These are phyloP conservation scores for Canna indica DNA, from an alignment of 176 grass and related monocot genomes.

Conservation along the genomic window DNA sequence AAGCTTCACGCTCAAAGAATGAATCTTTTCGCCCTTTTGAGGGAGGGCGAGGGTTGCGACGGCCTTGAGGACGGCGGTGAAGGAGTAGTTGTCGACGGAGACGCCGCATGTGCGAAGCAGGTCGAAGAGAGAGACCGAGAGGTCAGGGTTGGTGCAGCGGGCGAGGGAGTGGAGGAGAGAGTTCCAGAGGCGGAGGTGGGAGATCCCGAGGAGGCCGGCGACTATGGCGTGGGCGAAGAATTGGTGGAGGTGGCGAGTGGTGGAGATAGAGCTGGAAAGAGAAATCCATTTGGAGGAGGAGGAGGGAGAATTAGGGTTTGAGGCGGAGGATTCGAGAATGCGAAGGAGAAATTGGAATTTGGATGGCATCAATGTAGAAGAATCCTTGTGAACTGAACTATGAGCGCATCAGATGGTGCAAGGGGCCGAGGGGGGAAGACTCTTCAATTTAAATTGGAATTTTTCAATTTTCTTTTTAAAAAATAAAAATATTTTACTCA, in stretches of 20 bases:
- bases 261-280: conserved; percentile 29
- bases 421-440: too few relatives aligned
- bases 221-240: conserved; percentile 45
- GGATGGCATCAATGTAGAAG: not conserved
- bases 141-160: conserved; percentile 34
- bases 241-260: conserved; percentile 34
- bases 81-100: conserved; percentile 48
- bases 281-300: not conserved
- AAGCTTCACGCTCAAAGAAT: conserved; percentile 57
- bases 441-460: too few relatives aligned
- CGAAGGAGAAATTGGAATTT: not conserved
- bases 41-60: conserved; percentile 30
- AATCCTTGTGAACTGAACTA: not conserved
- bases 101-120: conserved; percentile 34
- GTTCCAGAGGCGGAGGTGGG: conserved; percentile 32
- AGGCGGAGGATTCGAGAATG: not conserved
- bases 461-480: too few relatives aligned
- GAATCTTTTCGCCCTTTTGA: conserved; percentile 41
- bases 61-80: conserved; percentile 56
- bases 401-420: too few relatives aligned
- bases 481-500: too few relatives aligned
- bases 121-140: conserved; percentile 47
- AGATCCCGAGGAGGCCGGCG: conserved; percentile 33
- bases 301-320: not conserved
- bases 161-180: conserved; percentile 45